Evolutionary conservation across 1,139 yeast genomes (phyloP).

Genomic region (Yamadazyma kanchanaburiensis): DNA sequence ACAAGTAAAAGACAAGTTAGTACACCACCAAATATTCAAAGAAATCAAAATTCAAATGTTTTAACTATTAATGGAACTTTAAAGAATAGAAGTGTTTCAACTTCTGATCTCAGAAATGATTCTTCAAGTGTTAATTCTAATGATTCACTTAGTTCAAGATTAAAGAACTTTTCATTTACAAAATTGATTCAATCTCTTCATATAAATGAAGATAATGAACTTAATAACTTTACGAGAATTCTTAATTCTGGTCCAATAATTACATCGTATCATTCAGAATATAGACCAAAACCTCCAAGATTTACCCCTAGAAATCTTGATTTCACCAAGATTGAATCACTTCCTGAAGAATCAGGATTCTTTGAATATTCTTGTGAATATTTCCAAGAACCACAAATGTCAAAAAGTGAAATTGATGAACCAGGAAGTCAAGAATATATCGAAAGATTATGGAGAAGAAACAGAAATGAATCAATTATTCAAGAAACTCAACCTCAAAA

Average conservation of each 20-base stretch:
- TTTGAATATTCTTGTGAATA: constrained; percentile 88
- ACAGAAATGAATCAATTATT: constrained; percentile 82
- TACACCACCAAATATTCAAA: constrained; percentile 28
- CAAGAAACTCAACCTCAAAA: constrained; percentile 90
- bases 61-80: constrained; percentile 26
- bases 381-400: constrained; percentile 96
- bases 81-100: constrained; percentile 33
- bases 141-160: constrained; percentile 35
- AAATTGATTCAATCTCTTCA: constrained; percentile 42
- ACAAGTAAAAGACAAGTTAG: constrained; percentile 30
- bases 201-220: constrained; percentile 38
- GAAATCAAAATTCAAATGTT: constrained; percentile 21
- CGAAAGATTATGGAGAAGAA: constrained; percentile 83
- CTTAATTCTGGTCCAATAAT: constrained; percentile 40
- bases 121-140: constrained; percentile 19
- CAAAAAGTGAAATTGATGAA: constrained; percentile 80
- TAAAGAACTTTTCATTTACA: constrained; percentile 40
- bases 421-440: constrained; percentile 90
- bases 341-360: constrained; percentile 72
- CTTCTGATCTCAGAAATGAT: constrained; percentile 16
- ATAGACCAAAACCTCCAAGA: constrained; percentile 51
- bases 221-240: constrained; percentile 36
- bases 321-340: constrained; percentile 28
- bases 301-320: constrained; percentile 38
- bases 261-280: constrained; percentile 48